Evolutionary conservation across 2,329 filamentous ascomycete species (phyloP).

Genomic region (Neurospora crassa): DNA sequence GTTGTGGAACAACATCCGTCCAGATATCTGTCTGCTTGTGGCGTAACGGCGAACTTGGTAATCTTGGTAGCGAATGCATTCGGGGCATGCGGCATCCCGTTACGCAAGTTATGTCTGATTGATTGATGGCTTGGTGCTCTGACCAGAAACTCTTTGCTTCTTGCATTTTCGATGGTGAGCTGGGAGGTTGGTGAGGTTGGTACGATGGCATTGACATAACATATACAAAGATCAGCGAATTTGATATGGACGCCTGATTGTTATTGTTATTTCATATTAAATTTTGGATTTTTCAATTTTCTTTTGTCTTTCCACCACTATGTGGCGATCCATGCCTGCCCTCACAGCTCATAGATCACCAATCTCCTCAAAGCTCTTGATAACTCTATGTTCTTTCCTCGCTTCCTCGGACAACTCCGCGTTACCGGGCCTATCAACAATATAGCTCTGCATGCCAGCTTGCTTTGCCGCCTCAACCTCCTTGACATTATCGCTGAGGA

Average conservation of each 20-base stretch:
- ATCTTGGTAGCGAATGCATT: background rate
- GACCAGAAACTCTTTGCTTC: background rate
- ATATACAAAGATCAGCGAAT: background rate
- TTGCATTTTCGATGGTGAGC: background rate
- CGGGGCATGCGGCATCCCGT: background rate
- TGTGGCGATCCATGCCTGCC: background rate
- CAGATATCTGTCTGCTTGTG: background rate
- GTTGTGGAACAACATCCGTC: background rate
- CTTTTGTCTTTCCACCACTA: background rate
- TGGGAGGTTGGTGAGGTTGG: background rate
- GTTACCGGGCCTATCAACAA: slow-evolving; percentile 63
- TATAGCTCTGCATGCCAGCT: slow-evolving; percentile 53
- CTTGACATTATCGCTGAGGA: slow-evolving; percentile 70
- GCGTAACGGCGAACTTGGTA: background rate
- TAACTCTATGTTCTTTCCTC: slow-evolving; percentile 19
- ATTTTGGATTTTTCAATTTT: background rate
- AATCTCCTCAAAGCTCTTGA: slow-evolving; percentile 24
- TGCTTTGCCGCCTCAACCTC: slow-evolving; percentile 54
- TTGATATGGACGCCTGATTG: background rate
- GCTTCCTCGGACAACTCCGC: slow-evolving; percentile 42
- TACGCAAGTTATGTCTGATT: background rate
- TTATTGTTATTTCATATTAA: too few species aligned
- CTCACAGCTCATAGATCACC: slow-evolving; percentile 6
- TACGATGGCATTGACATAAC: background rate
- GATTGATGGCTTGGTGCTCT: background rate